Evolutionary conservation across 2,329 filamentous ascomycete species (phyloP).

Genomic region (Dothidotthia symphoricarpi): DNA sequence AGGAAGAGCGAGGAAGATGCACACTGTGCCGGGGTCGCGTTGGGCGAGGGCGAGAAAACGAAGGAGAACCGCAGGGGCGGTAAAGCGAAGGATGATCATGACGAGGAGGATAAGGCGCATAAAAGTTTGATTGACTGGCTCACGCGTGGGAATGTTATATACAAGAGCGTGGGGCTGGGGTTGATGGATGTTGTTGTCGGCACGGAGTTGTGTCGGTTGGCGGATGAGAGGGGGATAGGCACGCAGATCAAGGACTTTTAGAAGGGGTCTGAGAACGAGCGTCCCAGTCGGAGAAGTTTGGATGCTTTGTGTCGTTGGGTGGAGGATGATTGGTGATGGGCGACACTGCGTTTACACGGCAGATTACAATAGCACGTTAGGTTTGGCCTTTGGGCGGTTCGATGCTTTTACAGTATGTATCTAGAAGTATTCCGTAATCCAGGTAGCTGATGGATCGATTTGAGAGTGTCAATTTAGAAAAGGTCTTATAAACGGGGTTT

Average conservation of each 20-base stretch:
- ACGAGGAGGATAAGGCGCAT: constrained; percentile 35
- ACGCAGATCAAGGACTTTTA: constrained; percentile 53
- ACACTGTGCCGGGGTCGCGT: constrained; percentile 72
- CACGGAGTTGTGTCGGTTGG: constrained; percentile 56
- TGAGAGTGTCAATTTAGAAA: no score
- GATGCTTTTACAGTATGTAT: no score
- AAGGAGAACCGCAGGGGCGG: constrained; percentile 58
- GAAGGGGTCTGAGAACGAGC: constrained; percentile 1
- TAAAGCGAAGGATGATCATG: constrained; percentile 20
- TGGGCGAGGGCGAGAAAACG: constrained; percentile 67
- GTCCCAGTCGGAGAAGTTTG: no score
- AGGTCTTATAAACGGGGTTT: no score
- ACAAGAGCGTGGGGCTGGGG: constrained; percentile 67
- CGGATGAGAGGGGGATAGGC: constrained; percentile 56
- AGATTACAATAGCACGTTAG: no score
- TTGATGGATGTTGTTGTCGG: constrained; percentile 68
- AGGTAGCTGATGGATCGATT: no score
- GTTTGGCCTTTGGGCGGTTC: no score
- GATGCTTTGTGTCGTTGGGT: no score
- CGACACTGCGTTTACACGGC: no score
- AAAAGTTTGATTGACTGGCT: constrained; percentile 57
- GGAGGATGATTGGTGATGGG: no score
- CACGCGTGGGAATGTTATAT: constrained; percentile 63
- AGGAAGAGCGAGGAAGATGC: constrained; percentile 37
- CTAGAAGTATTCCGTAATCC: no score